Base-by-base conservation (phyloP, 495 filamentous ascomycete species). In the Bacidia rubella region DNA sequence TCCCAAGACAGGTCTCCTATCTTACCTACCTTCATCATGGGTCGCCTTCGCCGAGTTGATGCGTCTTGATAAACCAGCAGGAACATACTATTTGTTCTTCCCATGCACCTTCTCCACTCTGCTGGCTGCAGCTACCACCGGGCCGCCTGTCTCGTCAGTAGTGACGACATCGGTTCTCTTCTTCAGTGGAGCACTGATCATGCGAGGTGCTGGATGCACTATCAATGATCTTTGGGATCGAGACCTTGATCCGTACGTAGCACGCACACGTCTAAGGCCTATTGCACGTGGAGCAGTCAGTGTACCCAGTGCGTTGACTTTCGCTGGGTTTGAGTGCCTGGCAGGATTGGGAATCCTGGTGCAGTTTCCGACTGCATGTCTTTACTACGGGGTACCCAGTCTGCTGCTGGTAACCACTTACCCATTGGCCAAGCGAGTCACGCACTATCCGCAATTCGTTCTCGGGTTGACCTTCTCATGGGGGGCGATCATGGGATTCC, bases 221-320 rank as follows among this genome's bases (percentile, higher is more conserved):
- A 92, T 98, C 70, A 97, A 98, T 67, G 92, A 98, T 64, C 76
- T 97, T 42, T 95, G 87, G 90, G 92, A 97, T 68, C 81, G 87
- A 57, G 84, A 94, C 60, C 77, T 98, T 17, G 92, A 98, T 66
- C 86, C 84, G 20, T 79, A 89, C 62, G 92, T 98, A n/a, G 69
- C 79, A 27, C 81, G 92, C 22, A 98, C 92, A 1, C 80, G 81
- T 23, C 76, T 90, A 43, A 85, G 92, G 2, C 92, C 92, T 3
- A 89, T 98, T 60, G 92, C 93, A 5, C 76, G 92, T 42, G 75
- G 83, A 12, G 93, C 92, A 26, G 71, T 96, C 22, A 83, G 80
- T 9, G 86, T 87, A 0, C 70, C 74, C 54, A 70, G 80, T 7
- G 92, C 83, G 26, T 61, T 98, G 5, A 68, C 79, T n/a, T 98